Evolutionary conservation across 2,329 filamentous ascomycete genomes (phyloP), one percentile per base, ranked within the genome.

Genomic region (Xenoacremonium recifei): DNA sequence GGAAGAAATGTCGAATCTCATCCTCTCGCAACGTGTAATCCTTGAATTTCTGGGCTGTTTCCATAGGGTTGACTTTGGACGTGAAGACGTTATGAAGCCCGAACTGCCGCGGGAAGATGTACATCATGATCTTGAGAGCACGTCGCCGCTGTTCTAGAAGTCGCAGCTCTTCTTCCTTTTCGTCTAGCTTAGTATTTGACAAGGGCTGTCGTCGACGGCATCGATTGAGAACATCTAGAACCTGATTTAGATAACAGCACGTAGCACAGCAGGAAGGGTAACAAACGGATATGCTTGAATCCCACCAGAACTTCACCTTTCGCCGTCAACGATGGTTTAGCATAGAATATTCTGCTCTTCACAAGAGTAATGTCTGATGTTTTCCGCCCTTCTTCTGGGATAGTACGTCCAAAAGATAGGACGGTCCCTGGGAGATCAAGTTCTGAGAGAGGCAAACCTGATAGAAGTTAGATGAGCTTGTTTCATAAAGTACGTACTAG

Each of bases 71-170:
- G 13, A 85, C 75, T 4, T 71, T 67, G 5, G 83, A 87, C 0
- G 83, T 89, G 60, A 97, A 96, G n/a, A 86, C 89, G 64, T 97
- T 99, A 59, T 95, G 89, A 4, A 99, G 70, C 12, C 81, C 80
- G 58, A 96, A 97, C 58, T 97, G 91, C 10, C 85, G 77, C 21
- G 93, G 93, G 54, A 99, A 99, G 2, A 99, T 83, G 64, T 97
- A 92, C 72, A 92, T 93, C 78, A 96, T 80, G 16, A 95, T 67
- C 53, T 86, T 87, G 10, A 82, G 59, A 0, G 82, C 87, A 48
- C 85, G 77, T 11, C 44, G 45, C n/a, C 45, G 44, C 25, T 47
- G 36, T 9, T 65, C 58, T n/a, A n/a, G n/a, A n/a, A 2, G 52
- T 30, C 40, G 37, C 16, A 40, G 7, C 17, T 48, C 21, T 4